Conservation (phyloP, 2,329 filamentous ascomycete species). For the Domatiomyces globalis region DNA sequence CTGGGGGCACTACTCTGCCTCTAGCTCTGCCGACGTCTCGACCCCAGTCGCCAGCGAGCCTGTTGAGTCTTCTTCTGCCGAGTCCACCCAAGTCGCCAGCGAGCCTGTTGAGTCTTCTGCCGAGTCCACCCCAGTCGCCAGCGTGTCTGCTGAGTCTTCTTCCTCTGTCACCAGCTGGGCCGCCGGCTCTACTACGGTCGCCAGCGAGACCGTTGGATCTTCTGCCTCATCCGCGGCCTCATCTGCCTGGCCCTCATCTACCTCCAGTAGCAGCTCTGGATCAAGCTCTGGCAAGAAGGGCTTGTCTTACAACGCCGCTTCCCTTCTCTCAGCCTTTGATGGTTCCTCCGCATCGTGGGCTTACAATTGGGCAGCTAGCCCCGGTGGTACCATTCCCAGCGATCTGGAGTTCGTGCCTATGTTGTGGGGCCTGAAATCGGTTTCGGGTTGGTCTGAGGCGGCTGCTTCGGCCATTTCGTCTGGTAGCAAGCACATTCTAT, state of each 20-base stretch:
- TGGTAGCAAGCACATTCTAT: conserved; percentile 26
- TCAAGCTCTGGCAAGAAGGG: conserved; percentile 21
- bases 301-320: conserved; percentile 29
- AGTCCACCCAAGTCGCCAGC: neutral
- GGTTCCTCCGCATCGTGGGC: conserved; percentile 27
- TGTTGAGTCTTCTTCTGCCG: neutral
- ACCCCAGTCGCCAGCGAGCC: conserved; percentile 15
- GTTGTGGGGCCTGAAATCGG: conserved; percentile 29
- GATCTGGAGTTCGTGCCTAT: conserved; percentile 32
- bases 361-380: conserved; percentile 31
- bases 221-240: conserved; percentile 6
- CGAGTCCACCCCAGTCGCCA: neutral
- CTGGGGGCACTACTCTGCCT: conserved; percentile 1
- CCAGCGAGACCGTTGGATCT: conserved; percentile 9
- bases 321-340: conserved; percentile 22
- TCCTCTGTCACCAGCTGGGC: neutral
- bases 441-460: conserved; percentile 24
- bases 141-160: conserved; percentile 1
- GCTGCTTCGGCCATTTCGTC: conserved; percentile 20
- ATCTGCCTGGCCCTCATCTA: conserved; percentile 7
- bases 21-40: conserved; percentile 1
- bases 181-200: conserved; percentile 10
- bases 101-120: neutral
- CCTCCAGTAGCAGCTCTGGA: neutral
- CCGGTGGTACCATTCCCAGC: conserved; percentile 21